Evolutionary conservation across 139 green algal genomes (phyloP).

Genomic region (Micractinium sp.): DNA sequence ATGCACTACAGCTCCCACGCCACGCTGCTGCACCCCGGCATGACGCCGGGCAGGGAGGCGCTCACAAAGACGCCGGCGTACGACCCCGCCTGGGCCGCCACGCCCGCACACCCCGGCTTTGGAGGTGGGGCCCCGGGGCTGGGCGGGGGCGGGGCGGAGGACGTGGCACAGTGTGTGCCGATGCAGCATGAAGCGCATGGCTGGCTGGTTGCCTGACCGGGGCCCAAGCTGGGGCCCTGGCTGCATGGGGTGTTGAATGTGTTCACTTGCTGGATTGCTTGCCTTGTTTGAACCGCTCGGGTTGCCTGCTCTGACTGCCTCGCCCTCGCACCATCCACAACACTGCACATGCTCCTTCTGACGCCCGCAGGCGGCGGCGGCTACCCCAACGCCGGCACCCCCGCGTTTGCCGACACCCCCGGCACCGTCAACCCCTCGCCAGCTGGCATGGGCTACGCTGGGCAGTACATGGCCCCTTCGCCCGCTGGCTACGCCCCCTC

Average conservation of each 20-base stretch:
- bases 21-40: slow-evolving; percentile 66
- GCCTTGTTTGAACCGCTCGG: too few relatives aligned
- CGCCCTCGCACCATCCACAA: background rate
- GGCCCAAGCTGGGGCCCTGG: too few relatives aligned
- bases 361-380: background rate
- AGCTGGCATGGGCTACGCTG: slow-evolving; percentile 18
- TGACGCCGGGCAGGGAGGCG: slow-evolving; percentile 64
- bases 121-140: background rate
- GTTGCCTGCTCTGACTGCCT: background rate
- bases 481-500: background rate
- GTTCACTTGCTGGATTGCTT: too few relatives aligned
- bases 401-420: slow-evolving; percentile 26
- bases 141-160: background rate
- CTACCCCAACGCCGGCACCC: slow-evolving; percentile 37
- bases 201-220: background rate
- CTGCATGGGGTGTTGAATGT: background rate
- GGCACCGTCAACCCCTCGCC: slow-evolving; percentile 34
- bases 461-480: background rate
- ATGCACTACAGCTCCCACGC: slow-evolving; percentile 39
- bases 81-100: slow-evolving; percentile 48
- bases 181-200: too few relatives aligned
- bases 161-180: background rate
- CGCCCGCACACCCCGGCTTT: slow-evolving; percentile 47
- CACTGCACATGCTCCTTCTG: too few relatives aligned
- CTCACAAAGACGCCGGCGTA: slow-evolving; percentile 65